Conservation (phyloP, 306 rosid genomes). For the Begonia peltatifolia region DNA sequence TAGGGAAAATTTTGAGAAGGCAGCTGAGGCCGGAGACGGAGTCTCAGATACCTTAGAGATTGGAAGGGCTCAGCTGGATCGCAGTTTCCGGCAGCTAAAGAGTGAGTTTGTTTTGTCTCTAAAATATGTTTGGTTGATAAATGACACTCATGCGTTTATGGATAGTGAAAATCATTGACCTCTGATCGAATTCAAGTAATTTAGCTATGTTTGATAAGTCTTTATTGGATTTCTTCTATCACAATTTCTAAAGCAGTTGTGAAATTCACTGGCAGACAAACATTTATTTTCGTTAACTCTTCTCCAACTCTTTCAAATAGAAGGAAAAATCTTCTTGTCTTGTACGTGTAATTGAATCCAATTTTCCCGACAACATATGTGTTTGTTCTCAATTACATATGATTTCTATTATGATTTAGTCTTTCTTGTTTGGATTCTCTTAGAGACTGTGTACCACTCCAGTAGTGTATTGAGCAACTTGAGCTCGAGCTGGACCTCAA, state of each 20-base stretch:
- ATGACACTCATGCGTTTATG: too few relatives aligned
- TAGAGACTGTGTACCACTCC: slow-evolving; percentile 97
- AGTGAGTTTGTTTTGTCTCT: slow-evolving; percentile 25
- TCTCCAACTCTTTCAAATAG: too few relatives aligned
- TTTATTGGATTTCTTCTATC: too few relatives aligned
- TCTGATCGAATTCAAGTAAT: not conserved
- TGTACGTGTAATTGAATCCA: not conserved
- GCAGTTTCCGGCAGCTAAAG: slow-evolving; percentile 74
- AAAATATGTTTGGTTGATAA: too few relatives aligned
- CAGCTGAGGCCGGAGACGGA: slow-evolving; percentile 67
- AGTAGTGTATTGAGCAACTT: slow-evolving; percentile 68
- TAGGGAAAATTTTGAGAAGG: slow-evolving; percentile 65
- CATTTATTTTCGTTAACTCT: too few relatives aligned
- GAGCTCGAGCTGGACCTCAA: slow-evolving; percentile 93
- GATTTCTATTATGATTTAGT: slow-evolving; percentile 3
- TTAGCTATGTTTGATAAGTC: too few relatives aligned
- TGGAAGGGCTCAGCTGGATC: slow-evolving; percentile 73
- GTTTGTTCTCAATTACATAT: not conserved
- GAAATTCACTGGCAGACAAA: too few relatives aligned
- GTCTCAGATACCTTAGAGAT: slow-evolving; percentile 77
- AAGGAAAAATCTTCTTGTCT: too few relatives aligned
- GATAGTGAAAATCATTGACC: too few relatives aligned
- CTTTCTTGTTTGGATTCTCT: slow-evolving; percentile 6
- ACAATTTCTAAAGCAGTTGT: too few relatives aligned
- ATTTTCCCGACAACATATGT: not conserved